Conservation (phyloP, 2,329 filamentous ascomycete species). For the Ophiostoma himal-ulmi region DNA sequence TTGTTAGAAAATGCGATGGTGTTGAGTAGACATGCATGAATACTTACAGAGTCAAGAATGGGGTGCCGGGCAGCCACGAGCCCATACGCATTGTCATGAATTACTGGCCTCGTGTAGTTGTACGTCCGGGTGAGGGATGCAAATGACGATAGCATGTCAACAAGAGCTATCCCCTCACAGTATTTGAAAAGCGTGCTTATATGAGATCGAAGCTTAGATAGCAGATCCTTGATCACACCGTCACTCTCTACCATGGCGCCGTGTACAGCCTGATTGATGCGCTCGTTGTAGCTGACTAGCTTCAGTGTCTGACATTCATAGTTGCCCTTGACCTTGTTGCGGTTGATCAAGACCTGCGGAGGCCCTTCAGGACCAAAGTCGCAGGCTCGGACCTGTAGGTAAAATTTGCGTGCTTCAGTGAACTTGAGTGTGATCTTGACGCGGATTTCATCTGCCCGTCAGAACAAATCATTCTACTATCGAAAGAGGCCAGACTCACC, state of each 20-base stretch:
- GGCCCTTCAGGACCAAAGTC: conserved; percentile 53
- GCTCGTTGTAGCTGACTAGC: conserved; percentile 72
- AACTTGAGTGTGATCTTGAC: conserved; percentile 51
- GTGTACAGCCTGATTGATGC: conserved; percentile 73
- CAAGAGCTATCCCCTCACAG: conserved; percentile 76
- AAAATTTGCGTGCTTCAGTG: conserved; percentile 74
- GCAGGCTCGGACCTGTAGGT: conserved; percentile 57
- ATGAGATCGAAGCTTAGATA: conserved; percentile 64
- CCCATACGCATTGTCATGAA: conserved; percentile 58
- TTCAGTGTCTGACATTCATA: conserved; percentile 84
- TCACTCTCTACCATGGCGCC: conserved; percentile 83
- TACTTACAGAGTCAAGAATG: conserved; percentile 60
- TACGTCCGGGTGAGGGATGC: conserved; percentile 59
- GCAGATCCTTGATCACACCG: conserved; percentile 63
- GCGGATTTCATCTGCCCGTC: conserved; percentile 18
- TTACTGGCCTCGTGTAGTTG: conserved; percentile 58
- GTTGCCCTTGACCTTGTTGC: conserved; percentile 62
- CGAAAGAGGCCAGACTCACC: conserved; percentile 39
- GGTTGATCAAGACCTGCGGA: conserved; percentile 62
- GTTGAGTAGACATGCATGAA: neutral
- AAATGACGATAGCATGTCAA: conserved; percentile 81
- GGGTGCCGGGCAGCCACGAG: conserved; percentile 73
- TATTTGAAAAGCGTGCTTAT: conserved; percentile 73
- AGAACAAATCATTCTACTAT: neutral
- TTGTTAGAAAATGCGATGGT: neutral